Base-by-base conservation (phyloP, 2,329 filamentous ascomycete genomes). In the Trichophyton schoenleinii region DNA sequence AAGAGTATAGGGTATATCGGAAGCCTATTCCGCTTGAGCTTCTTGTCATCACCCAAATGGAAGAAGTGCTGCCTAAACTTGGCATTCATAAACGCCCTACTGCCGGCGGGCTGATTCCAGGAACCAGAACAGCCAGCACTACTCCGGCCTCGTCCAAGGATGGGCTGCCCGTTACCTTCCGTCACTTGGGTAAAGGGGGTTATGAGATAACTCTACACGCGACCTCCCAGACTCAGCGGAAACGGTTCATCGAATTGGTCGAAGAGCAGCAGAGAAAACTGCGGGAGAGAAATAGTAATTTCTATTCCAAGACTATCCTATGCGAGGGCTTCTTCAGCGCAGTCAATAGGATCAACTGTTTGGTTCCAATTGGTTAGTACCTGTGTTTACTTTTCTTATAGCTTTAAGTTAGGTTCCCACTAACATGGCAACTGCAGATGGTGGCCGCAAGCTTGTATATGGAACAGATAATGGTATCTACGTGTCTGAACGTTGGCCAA, bases 181-280 rank as follows among this genome's bases (percentile, higher is more conserved):
- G 89, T 67, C 91, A 96, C 79, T 81, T 99, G 63, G 94, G 94
- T 57, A 96, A 95, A 75, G 91, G 91, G 60, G 94, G 92, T 36
- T 99, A 96, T 71, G 92, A 96, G 72, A 79, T 91, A 68, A 94
- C 91, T 2, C 80, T 99, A 3, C 97, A 87, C 73, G 92, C 91
- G 55, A 85, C 87, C 8, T 95, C 89, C 63, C 87, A 89, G 67
- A 87, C 89, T 7, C 89, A 90, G 28, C 83, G 94, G 62, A 89
- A 92, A 73, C 99, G 97, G 75, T 99, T 94, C 87, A 90, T 99
- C 71, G 91, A 99, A 75, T 87, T 89, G 70, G 96, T 99, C 68
- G 90, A 96, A 69, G 82, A 85, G 58, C 91, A 96, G 66, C 95
- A 99, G 73, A 85, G 89, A 68, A 88, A 88, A 64, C 80, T 99